Base-by-base conservation (phyloP, 2,329 filamentous ascomycete species). In the Penicillium sp. region DNA sequence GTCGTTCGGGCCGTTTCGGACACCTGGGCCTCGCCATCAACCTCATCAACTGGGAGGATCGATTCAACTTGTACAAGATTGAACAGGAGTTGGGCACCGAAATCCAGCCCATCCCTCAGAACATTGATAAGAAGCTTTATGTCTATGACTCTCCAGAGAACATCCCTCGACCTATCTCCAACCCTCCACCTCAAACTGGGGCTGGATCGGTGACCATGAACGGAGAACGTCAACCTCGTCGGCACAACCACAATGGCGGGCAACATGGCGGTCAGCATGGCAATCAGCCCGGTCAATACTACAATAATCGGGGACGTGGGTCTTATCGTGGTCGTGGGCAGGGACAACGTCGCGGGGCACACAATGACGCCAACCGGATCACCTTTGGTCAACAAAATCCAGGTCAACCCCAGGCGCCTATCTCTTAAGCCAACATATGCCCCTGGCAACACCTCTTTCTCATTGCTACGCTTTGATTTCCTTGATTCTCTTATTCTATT, bases 21-120 rank as follows among this genome's bases (percentile, higher is more conserved):
- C 94, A 99, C 77, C 83, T 97, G 69, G 94, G 94, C 83, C 81
- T 99, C 63, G 95, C 95, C 61, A 99, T 99, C 72, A 99, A 99
- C 76, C 80, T 99, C 72, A 99, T 99, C 81, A 97, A 96, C 75
- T 99, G 94, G 94, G 94, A 99, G 54, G 94, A 99, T 73, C 87
- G 94, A 27, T 97, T 96, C 82, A 99, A 97, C 74, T 83, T 99
- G 18, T 99, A 99, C 81, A 95, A 95, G 73, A 99, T 99, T 65
- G 94, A 99, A 75, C 89, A 95, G 66, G 94, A 99, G 69, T 81
- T 99, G 38, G 94, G 94, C 48, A 99, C 94, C 7, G 94, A 99
- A 76, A 99, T 99, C 58, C 90, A 94, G 70, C 87, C 94, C n/a
- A 99, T 99, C 67, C 94, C 94, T 16, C 83, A 86, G 48, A 88